These are phyloP conservation scores for Paratinospora sagittata DNA, from an alignment of 164 flowering plant species.

Conservation along the genomic window DNA sequence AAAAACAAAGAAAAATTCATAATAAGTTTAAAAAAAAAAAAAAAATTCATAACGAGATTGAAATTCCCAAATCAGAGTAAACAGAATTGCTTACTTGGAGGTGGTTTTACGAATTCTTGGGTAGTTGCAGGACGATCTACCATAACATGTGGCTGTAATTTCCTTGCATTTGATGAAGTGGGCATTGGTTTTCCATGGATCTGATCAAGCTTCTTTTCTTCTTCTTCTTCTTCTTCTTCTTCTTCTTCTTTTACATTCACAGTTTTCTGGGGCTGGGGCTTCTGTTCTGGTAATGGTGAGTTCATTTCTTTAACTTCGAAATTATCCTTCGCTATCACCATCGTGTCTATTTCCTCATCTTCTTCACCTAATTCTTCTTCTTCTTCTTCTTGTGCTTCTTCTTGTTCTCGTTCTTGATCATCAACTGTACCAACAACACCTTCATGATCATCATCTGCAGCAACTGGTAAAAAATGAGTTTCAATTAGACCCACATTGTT, in stretches of 20 bases:
- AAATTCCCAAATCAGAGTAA: too few species aligned
- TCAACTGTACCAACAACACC: constrained; percentile 19
- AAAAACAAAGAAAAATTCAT: neutral
- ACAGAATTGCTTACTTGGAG: constrained; percentile 28
- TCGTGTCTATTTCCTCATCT: constrained; percentile 22
- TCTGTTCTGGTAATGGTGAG: constrained; percentile 22
- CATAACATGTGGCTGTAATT: neutral
- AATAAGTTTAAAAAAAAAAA: neutral
- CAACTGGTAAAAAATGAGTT: constrained; percentile 12
- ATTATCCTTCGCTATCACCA: constrained; percentile 30
- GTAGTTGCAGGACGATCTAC: constrained; percentile 9
- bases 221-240: too few species aligned
- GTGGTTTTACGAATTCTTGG: constrained; percentile 16
- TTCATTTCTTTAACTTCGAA: constrained; percentile 45
- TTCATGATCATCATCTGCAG: constrained; percentile 18
- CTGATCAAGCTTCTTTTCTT: constrained; percentile 34
- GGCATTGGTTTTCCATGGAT: constrained; percentile 19
- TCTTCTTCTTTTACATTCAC: too few species aligned
- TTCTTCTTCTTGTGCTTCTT: constrained; percentile 3
- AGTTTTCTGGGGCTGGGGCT: constrained; percentile 7
- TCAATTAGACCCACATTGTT: constrained; percentile 24
- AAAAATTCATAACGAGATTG: too few species aligned
- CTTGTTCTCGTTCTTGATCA: constrained; percentile 22
- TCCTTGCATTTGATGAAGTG: constrained; percentile 23
- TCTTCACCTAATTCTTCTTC: constrained; percentile 24